These are phyloP conservation scores for Eimeria sp. DNA, from an alignment of 169 alveolate species.

Conservation along the genomic window DNA sequence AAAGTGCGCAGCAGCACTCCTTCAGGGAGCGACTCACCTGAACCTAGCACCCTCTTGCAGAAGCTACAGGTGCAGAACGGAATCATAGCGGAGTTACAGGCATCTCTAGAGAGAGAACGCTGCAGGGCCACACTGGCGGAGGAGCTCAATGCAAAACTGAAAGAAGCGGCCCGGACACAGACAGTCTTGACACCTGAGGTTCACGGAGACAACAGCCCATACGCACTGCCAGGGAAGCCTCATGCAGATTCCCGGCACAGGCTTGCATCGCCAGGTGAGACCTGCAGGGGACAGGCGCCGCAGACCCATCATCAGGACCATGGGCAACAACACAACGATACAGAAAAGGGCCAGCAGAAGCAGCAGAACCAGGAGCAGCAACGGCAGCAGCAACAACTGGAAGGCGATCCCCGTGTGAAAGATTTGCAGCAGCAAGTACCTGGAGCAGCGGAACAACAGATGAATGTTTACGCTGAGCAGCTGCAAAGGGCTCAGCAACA, in stretches of 20 bases:
- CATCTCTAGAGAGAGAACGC: neutral
- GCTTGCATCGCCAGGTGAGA: neutral
- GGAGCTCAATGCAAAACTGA: neutral
- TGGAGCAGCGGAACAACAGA: neutral
- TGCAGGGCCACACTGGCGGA: conserved; percentile 19
- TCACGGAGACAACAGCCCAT: neutral
- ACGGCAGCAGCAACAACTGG: conserved; percentile 5
- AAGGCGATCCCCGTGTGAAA: neutral
- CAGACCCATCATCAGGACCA: neutral
- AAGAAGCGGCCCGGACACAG: neutral
- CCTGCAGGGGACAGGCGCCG: neutral
- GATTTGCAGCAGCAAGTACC: neutral
- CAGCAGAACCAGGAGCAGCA: neutral
- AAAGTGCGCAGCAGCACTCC: conserved; percentile 9
- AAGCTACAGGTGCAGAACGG: conserved; percentile 34
- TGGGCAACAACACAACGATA: neutral
- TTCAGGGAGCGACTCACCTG: conserved; percentile 22
- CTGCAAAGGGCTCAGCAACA: neutral
- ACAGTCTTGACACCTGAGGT: neutral
- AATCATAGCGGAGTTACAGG: conserved; percentile 8
- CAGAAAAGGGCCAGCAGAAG: neutral
- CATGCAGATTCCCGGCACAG: neutral
- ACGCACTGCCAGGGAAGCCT: neutral
- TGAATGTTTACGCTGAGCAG: neutral
- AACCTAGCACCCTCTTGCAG: conserved; percentile 43